Evolutionary conservation across 805 yeast genomes (phyloP).

Genomic region (Myxozyma kluyveri): DNA sequence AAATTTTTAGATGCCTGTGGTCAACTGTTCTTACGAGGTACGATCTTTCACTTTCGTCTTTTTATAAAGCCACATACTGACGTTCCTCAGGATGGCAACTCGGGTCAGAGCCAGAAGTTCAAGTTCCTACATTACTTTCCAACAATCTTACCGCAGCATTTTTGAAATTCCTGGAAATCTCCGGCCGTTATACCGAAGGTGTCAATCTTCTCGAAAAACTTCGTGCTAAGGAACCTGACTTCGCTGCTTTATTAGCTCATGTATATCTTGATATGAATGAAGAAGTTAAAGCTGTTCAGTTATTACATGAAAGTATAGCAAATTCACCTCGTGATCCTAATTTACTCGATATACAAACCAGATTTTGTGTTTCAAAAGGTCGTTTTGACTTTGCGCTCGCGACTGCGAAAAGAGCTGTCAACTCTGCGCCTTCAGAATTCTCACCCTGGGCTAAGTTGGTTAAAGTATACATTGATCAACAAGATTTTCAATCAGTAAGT

Average conservation of each 20-base stretch:
- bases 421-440: slow-evolving; percentile 73
- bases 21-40: slow-evolving; percentile 60
- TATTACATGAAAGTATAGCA: slow-evolving; percentile 44
- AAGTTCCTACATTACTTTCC: slow-evolving; percentile 58
- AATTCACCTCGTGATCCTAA: slow-evolving; percentile 55
- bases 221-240: slow-evolving; percentile 52
- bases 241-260: slow-evolving; percentile 47
- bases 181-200: slow-evolving; percentile 63
- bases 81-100: slow-evolving; percentile 41
- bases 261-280: slow-evolving; percentile 37
- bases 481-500: slow-evolving; percentile 45
- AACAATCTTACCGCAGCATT: slow-evolving; percentile 78
- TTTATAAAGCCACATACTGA: neutral
- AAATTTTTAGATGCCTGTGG: slow-evolving; percentile 65
- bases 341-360: slow-evolving; percentile 60
- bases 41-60: slow-evolving; percentile 17
- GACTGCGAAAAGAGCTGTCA: slow-evolving; percentile 59
- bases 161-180: slow-evolving; percentile 57
- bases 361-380: slow-evolving; percentile 56
- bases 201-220: slow-evolving; percentile 57
- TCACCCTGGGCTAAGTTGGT: slow-evolving; percentile 67
- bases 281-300: slow-evolving; percentile 49
- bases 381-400: slow-evolving; percentile 55
- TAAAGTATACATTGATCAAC: slow-evolving; percentile 54
- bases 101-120: slow-evolving; percentile 68